Base-by-base conservation (phyloP, 495 filamentous ascomycete genomes). In the Rusavskia elegans region DNA sequence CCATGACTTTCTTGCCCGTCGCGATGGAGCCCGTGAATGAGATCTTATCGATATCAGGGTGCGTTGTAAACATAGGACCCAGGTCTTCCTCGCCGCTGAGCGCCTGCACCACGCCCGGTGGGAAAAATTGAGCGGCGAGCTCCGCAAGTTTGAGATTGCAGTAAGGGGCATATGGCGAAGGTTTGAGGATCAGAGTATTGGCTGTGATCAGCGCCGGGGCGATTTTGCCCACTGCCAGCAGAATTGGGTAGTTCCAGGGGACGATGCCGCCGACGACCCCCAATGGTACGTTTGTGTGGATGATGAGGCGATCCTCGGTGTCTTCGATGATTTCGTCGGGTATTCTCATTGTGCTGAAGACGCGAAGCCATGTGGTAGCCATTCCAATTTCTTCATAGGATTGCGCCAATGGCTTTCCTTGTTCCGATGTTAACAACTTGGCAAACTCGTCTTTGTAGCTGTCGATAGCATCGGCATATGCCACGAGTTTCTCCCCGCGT, bases 81-180 rank as follows among this genome's bases (percentile, higher is more conserved):
- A 86, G 70, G 13, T 76, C 68, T 17, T 82, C 80, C 52, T 74
- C 80, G 19, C 83, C 83, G 60, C 79, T 81, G 30, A 87, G 58
- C 16, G 69, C 80, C 57, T 84, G 81, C 17, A 87, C 58, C 9
- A 87, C 75, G 49, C 82, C 83, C 0, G 78, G 77, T 0, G 83
- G 82, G 52, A 85, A 74, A 55, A 82, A 67, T 1, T 69, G 63
- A 42, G 75, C 72, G 17, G 67, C 74, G 14, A 87, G 66, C 63
- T 86, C 82, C 49, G 66, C 74, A 50, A 80, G 67, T 58, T 83
- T 84, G 52, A 84, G 68, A 38, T 66, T 74, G 48, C 75, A 76
- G 70, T 86, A 85, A 0, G 82, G 82, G 0, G 82, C 83, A 64
- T 79, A 82, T 0, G 80, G 75, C 0, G 78, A 36, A 16, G 75